Evolutionary conservation across 805 yeast genomes (phyloP), one percentile per base, ranked within the genome.

Genomic region (Babjeviella inositovora): DNA sequence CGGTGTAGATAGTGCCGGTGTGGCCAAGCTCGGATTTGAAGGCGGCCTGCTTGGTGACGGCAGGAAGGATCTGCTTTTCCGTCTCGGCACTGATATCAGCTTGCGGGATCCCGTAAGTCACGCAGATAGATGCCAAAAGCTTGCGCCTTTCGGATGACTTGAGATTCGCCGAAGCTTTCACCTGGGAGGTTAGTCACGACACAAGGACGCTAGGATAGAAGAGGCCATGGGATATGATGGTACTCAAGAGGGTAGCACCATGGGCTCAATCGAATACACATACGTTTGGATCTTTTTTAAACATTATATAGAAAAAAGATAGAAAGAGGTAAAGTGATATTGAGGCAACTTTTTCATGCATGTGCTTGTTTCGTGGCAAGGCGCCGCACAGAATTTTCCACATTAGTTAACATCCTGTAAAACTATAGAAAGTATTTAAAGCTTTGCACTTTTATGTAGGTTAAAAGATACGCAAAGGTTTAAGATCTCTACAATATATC

Each of bases 131-230:
- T 4, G 42, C 34, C 7, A 69, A 43, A 13, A 73, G 43, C 31
- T 59, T 60, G 32, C 79, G 62, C 19, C 90, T 54, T 32, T 82
- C 96, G 0, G 93, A 76, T 8, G 80, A 66, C 45, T 82, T 84
- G 28, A 90, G 56, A 35, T 81, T 80, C 11, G 93, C 64, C 24
- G 70, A 54, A 4, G 92, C 71, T 47, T 84, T 85, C 27, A 74
- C 53, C 38, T 62, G 53, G 4, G 24, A 10, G 7, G 41, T 39
- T n/a, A 13, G 8, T 10, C 11, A n/a, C 14, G 4, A 11, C 12
- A 14, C 18, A 16, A n/a, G n/a, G 18, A 16, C 18, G 8, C 10
- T 5, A 7, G 14, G 9, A 9, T 10, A 14, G 17, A 11, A 14
- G 17, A 10, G 14, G 19, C 19, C 20, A 21, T 15, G 14, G 24